These are phyloP conservation scores for Suhomyces bolitotheri DNA, from an alignment of 1,139 yeast genomes.

Conservation along the genomic window DNA sequence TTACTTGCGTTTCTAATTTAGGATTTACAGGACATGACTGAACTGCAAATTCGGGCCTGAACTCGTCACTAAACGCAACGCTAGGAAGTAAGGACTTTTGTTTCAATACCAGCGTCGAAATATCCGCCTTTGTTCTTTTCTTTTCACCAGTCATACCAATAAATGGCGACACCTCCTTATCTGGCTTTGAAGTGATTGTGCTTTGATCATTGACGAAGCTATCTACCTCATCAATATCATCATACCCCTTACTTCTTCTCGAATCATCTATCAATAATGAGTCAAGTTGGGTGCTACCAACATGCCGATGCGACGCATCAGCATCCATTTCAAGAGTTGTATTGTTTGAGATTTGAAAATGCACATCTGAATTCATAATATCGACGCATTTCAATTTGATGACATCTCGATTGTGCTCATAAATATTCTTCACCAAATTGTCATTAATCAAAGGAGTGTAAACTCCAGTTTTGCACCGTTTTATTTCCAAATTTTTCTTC, in stretches of 20 bases:
- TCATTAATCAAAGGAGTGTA: constrained; percentile 26
- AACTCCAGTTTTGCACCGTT: constrained; percentile 30
- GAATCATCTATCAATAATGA: background rate
- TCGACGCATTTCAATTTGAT: constrained; percentile 29
- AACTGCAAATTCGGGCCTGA: constrained; percentile 51
- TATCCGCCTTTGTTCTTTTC: background rate
- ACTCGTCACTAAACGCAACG: constrained; percentile 54
- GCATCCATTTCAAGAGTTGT: constrained; percentile 10
- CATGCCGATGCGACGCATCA: too few relatives aligned
- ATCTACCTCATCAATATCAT: constrained; percentile 12
- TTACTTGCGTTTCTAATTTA: constrained; percentile 53
- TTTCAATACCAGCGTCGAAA: constrained; percentile 9
- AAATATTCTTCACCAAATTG: constrained; percentile 21
- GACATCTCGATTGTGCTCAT: constrained; percentile 25
- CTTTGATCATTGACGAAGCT: constrained; percentile 12
- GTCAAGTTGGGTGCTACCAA: background rate
- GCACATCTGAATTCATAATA: constrained; percentile 26
- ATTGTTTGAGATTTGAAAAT: background rate
- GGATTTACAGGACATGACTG: constrained; percentile 52
- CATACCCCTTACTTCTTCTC: constrained; percentile 3
- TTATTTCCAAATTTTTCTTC: constrained; percentile 22
- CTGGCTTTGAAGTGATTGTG: constrained; percentile 10
- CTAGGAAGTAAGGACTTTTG: constrained; percentile 27
- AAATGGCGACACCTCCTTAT: background rate
- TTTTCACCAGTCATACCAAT: background rate